Conservation (phyloP, 371 early-diverging fungal species). For the Polyrhizophydium stewartii region DNA sequence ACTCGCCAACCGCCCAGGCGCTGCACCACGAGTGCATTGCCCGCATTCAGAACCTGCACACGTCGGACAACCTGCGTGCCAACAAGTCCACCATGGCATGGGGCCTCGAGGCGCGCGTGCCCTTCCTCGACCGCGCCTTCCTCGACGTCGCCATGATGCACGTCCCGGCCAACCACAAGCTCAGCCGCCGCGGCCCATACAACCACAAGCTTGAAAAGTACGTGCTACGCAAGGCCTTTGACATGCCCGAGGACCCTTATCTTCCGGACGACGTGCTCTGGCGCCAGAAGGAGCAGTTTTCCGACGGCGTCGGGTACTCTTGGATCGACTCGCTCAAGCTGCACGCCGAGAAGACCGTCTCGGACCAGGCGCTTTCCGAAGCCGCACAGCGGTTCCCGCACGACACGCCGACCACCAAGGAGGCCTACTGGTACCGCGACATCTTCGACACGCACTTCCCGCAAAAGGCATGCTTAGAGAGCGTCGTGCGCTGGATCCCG, state of each 20-base stretch:
- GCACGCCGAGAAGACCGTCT: constrained; percentile 59
- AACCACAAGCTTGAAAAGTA: constrained; percentile 81
- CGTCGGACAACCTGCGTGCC: constrained; percentile 92
- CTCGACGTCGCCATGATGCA: constrained; percentile 84
- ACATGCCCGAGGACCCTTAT: constrained; percentile 76
- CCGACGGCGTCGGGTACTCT: constrained; percentile 94
- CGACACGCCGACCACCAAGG: constrained; percentile 92
- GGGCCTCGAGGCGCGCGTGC: constrained; percentile 97
- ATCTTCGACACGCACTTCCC: constrained; percentile 92
- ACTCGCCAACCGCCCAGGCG: constrained; percentile 73
- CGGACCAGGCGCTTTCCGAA: constrained; percentile 69
- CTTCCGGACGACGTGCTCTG: constrained; percentile 87
- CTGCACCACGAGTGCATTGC: constrained; percentile 85
- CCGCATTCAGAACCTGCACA: constrained; percentile 92
- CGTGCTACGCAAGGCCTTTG: constrained; percentile 81
- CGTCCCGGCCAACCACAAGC: constrained; percentile 70
- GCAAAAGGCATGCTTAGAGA: constrained; percentile 78
- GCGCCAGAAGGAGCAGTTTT: constrained; percentile 98
- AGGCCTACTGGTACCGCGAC: constrained; percentile 91
- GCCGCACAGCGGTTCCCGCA: constrained; percentile 71
- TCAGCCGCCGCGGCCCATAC: constrained; percentile 50
- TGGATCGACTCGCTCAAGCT: constrained; percentile 94
- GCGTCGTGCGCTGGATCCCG: constrained; percentile 94
- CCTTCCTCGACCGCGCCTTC: constrained; percentile 88
- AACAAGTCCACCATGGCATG: constrained; percentile 98